A percentile compares a stretch with the other conserved stretches of the same genome.
Evolutionary conservation across 768 basidiomycete species (phyloP).

Genomic region (Pluteus cervinus): DNA sequence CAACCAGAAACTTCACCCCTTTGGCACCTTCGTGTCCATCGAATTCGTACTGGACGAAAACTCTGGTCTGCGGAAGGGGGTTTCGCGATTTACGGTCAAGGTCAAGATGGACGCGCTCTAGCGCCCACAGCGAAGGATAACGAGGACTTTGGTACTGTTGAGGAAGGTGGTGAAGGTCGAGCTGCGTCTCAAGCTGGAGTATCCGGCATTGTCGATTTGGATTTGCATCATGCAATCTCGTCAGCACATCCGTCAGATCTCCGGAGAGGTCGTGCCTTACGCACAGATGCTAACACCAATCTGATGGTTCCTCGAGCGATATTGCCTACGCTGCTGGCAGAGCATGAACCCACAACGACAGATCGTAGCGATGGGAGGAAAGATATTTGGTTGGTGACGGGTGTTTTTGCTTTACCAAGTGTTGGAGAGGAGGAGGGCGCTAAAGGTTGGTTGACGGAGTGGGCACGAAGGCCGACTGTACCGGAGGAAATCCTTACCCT

Average conservation of each 20-base stretch:
- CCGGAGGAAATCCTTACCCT: conserved; percentile 29
- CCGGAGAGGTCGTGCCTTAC: conserved; percentile 37
- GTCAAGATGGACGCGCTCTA: conserved; percentile 51
- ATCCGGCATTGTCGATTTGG: conserved; percentile 53
- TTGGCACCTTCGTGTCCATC: conserved; percentile 69
- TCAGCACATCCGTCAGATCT: conserved; percentile 2
- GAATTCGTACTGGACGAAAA: conserved; percentile 44
- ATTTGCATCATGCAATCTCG: conserved; percentile 8
- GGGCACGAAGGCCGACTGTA: conserved; percentile 39
- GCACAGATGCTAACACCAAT: conserved; percentile 71
- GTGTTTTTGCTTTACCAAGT: conserved; percentile 56
- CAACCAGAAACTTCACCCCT: conserved; percentile 43
- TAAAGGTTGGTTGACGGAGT: conserved; percentile 40
- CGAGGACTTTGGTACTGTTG: conserved; percentile 44
- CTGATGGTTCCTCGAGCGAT: conserved; percentile 61
- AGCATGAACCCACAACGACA: conserved; percentile 31
- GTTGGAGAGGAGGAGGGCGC: conserved; percentile 29
- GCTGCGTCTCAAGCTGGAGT: conserved; percentile 57
- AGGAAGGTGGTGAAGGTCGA: conserved; percentile 40
- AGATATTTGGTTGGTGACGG: conserved; percentile 59
- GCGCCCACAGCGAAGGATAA: conserved; percentile 30
- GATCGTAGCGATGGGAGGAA: conserved; percentile 22
- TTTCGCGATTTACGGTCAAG: conserved; percentile 67
- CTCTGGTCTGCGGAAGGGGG: conserved; percentile 63
- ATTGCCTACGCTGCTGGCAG: conserved; percentile 55